phyloP scores from a whole-genome alignment of 768 basidiomycete species.

The Collybia sordida region DNA sequence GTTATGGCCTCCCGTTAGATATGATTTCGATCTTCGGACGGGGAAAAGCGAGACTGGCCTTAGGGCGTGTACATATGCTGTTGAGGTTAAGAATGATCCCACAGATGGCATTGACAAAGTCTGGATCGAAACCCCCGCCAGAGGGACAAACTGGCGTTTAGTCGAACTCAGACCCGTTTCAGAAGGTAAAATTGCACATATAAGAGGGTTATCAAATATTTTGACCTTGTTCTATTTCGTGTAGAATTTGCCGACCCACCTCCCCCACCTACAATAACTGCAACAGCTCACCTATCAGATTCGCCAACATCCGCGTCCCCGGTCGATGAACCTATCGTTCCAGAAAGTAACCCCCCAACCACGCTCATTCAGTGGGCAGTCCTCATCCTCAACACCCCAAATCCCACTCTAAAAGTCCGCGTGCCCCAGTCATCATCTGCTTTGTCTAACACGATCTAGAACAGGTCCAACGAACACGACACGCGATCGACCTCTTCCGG shows the following conservation, averaged over 20 bases:
- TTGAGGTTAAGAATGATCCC: slow-evolving; percentile 45
- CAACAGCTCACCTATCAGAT: slow-evolving; percentile 12
- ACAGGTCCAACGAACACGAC: slow-evolving; percentile 67
- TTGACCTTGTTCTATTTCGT: background rate
- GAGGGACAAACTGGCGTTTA: slow-evolving; percentile 55
- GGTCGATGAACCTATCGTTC: slow-evolving; percentile 49
- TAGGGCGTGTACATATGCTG: slow-evolving; percentile 63
- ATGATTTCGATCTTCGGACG: slow-evolving; percentile 71
- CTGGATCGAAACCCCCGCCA: slow-evolving; percentile 59
- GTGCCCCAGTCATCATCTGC: background rate
- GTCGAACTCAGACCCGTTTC: slow-evolving; percentile 73
- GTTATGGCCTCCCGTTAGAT: slow-evolving; percentile 34
- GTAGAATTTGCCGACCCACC: slow-evolving; percentile 71
- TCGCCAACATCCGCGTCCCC: slow-evolving; percentile 2
- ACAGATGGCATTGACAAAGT: slow-evolving; percentile 43
- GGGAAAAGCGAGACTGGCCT: slow-evolving; percentile 72
- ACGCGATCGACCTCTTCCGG: slow-evolving; percentile 67
- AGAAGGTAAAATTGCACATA: slow-evolving; percentile 46
- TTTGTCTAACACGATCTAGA: background rate
- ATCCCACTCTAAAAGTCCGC: slow-evolving; percentile 61
- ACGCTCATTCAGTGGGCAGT: slow-evolving; percentile 80
- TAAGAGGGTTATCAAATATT: background rate
- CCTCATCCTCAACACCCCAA: slow-evolving; percentile 71
- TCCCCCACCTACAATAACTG: slow-evolving; percentile 26
- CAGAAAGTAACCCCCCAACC: slow-evolving; percentile 47